Conservation (phyloP, 2,329 filamentous ascomycete genomes). For the Aspergillus sp. region DNA sequence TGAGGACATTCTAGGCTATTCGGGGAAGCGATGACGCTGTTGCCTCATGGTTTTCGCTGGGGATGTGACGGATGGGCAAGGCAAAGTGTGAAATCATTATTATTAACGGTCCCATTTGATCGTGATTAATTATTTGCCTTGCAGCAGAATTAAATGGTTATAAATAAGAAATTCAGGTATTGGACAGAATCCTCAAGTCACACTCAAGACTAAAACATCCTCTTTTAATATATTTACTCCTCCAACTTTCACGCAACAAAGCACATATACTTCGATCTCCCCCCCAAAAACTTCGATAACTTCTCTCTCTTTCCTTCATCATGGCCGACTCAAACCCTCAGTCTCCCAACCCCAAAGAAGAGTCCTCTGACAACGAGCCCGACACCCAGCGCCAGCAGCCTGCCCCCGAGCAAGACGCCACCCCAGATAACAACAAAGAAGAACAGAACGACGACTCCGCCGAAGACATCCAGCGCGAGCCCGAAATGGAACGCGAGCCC, state of each 20-base stretch:
- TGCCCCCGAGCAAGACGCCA: slow-evolving; percentile 44
- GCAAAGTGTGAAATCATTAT: slow-evolving; percentile 2
- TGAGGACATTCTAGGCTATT: neutral
- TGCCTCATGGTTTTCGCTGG: neutral
- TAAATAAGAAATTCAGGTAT: slow-evolving; percentile 1
- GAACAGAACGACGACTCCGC: slow-evolving; percentile 43
- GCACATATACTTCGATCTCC: neutral
- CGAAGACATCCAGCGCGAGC: slow-evolving; percentile 55
- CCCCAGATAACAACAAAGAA: slow-evolving; percentile 46
- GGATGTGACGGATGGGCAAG: neutral
- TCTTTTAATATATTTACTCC: neutral
- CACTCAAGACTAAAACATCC: neutral
- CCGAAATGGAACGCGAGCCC: slow-evolving; percentile 49
- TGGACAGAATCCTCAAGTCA: slow-evolving; percentile 1
- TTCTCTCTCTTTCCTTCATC: slow-evolving; percentile 18
- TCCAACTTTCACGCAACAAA: neutral
- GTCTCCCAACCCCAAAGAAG: slow-evolving; percentile 19
- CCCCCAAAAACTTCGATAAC: slow-evolving; percentile 1
- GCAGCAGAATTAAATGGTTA: neutral
- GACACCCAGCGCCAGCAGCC: slow-evolving; percentile 47
- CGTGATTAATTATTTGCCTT: neutral
- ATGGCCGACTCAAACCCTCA: slow-evolving; percentile 21
- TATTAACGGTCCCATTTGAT: neutral
- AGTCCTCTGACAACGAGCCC: slow-evolving; percentile 25
- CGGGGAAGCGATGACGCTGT: slow-evolving; percentile 8